Evolutionary conservation across 805 yeast species (phyloP), one percentile per base, ranked within the genome.

Genomic region (Candida nemodendra): DNA sequence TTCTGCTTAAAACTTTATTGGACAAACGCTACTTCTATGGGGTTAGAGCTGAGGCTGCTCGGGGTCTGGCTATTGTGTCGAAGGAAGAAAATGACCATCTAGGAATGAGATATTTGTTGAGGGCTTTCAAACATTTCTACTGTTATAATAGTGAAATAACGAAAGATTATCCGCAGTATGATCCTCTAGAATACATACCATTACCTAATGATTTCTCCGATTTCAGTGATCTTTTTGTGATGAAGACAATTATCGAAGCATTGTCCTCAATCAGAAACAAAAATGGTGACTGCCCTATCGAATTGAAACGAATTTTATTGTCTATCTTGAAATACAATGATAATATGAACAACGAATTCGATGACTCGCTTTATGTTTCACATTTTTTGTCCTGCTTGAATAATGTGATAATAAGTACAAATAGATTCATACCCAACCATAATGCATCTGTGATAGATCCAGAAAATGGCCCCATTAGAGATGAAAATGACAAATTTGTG

Each of bases 11-110:
- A 36, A 90, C 98, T 0, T 60, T 87, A 4, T 71, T 90, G 76
- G 99, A 93, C 57, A 55, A 71, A 5, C 68, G 96, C 27, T 93
- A 93, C 56, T 91, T 79, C 55, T 89, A 86, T 60, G 97, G 97
- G 3, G 79, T 93, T 1, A 69, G 99, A 41, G 72, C 79, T 13
- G 95, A 87, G 39, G 97, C 99, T 1, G 95, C 95, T 1, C 60
- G 65, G 31, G 93, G 93, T 0, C 66, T 93, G 29, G 82, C 90
- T 0, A 71, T 62, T n/a, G 69, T 79, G 36, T 82, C 95, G 0
- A 76, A 66, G 17, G 74, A 74, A 24, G 77, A 74, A 9, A 69
- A 77, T 27, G 71, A 72, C n/a, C 85, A 74, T 57, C 66, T 84
- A 19, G 98, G 98, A 0, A 69, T 84, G 50, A 69, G 68, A 28